A percentile compares a stretch with the other conserved stretches of the same genome.
phyloP scores from a whole-genome alignment of 169 alveolate species.

The Eimeria maxima region DNA sequence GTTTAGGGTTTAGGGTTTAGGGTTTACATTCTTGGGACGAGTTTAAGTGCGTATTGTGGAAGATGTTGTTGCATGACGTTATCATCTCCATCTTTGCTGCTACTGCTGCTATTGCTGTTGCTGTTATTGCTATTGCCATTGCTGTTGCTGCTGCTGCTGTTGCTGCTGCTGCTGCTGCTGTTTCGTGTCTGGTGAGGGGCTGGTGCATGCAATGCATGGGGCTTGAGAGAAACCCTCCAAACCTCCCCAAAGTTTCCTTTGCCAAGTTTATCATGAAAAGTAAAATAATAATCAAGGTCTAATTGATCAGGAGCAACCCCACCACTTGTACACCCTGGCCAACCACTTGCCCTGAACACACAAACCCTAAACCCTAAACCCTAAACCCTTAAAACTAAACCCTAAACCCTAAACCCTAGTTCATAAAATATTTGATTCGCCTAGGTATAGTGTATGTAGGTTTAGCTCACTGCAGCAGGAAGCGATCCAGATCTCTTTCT shows the following conservation, averaged over 20 bases:
- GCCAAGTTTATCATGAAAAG: constrained; percentile 55
- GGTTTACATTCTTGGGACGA: constrained; percentile 16
- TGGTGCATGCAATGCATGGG: constrained; percentile 18
- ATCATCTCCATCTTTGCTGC: too few species aligned
- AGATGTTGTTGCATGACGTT: background rate
- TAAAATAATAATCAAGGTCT: too few species aligned
- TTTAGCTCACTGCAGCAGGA: constrained; percentile 27
- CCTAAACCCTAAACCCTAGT: background rate
- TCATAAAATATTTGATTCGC: too few species aligned
- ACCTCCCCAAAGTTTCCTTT: constrained; percentile 83
- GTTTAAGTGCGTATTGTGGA: constrained; percentile 73
- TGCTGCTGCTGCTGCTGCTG: constrained; percentile 41
- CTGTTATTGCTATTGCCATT: too few species aligned
- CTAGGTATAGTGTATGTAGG: too few species aligned
- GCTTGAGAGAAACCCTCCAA: constrained; percentile 71
- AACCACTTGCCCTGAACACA: background rate
- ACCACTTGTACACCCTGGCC: background rate
- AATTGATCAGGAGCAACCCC: background rate
- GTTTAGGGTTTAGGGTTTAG: constrained; percentile 6
- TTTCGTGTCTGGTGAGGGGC: background rate
- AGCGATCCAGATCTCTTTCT: background rate
- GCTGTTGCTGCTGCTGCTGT: constrained; percentile 25
- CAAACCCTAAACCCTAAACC: constrained; percentile 14
- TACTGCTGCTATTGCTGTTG: background rate
- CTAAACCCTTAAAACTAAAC: constrained; percentile 7